Percentiles rank a stretch among this genome's conserved stretches.
Conservation (phyloP, 2,329 filamentous ascomycete species). For the Pseudogymnoascus sp. region DNA sequence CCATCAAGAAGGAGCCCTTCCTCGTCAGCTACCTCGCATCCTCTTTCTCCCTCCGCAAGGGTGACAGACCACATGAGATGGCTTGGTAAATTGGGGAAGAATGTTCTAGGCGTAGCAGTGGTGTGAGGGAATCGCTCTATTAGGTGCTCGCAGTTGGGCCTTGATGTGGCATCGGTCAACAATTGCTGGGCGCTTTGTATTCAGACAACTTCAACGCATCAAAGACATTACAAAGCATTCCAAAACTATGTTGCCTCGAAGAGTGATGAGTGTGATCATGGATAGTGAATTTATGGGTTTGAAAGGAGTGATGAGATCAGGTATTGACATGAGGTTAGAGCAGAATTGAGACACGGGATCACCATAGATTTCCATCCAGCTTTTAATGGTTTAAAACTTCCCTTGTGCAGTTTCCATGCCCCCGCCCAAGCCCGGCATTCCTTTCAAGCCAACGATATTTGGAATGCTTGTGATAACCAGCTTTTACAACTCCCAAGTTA, state of each 20-base stretch:
- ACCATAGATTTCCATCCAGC: constrained; percentile 1
- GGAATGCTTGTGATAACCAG: background rate
- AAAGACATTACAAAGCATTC: constrained; percentile 14
- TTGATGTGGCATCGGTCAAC: constrained; percentile 12
- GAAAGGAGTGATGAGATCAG: constrained; percentile 5
- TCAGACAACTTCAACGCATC: constrained; percentile 14
- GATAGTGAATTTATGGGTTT: constrained; percentile 10
- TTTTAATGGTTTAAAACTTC: constrained; percentile 4
- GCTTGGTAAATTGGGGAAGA: constrained; percentile 68
- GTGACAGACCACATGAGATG: constrained; percentile 99
- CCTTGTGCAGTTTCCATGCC: background rate
- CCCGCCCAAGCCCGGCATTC: background rate
- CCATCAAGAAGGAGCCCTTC: constrained; percentile 97
- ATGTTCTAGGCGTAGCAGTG: constrained; percentile 27
- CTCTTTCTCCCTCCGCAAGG: constrained; percentile 98
- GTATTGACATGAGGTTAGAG: constrained; percentile 8
- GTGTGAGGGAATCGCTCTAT: constrained; percentile 10
- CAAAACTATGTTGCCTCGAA: constrained; percentile 11
- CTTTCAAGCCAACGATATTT: background rate
- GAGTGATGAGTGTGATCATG: constrained; percentile 11
- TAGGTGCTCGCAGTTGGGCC: constrained; percentile 13
- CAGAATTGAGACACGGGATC: constrained; percentile 5
- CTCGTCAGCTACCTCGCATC: constrained; percentile 89
- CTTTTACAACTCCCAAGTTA: background rate
- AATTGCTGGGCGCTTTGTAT: constrained; percentile 13